Evolutionary conservation across 352 stramenopile genomes (phyloP), one percentile per base, ranked within the genome.

Genomic region (Globisporangium lucens): DNA sequence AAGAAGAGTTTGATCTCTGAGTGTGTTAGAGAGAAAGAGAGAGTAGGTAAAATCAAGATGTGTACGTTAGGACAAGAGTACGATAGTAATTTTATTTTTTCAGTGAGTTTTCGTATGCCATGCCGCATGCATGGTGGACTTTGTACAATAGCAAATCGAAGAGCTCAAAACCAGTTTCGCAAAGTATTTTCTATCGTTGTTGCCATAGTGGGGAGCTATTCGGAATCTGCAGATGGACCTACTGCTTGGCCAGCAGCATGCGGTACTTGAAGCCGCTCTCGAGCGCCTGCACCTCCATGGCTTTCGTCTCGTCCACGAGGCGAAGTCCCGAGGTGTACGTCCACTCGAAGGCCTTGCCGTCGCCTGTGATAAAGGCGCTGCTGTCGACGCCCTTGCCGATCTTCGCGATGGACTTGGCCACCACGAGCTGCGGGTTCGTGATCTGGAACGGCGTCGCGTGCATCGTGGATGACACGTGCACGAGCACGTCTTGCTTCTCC

Each of bases 371-470:
- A 60, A 95, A 90, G 22, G 76, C 75, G 49, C 80, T 89, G 51
- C 78, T 91, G 71, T 94, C 76, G 15, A 95, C 81, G n/a, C 87
- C 87, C 63, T 90, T 89, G 68, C 87, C 85, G 22, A 95, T 80
- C 63, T 82, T 80, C 17, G 77, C 61, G 24, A 95, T 82, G 47
- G 82, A 65, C 27, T 73, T 75, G 7, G 82, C 70, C 22, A 61
- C 56, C 22, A 94, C 67, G 61, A 82, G 68, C 56, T 69, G 69
- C 20, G 82, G 68, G 63, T 87, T 82, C n/a, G 79, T 75, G 56
- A 94, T 79, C 65, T 89, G 78, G 33, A 92, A 72, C n/a, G 87
- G 83, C 29, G 63, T 78, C 56, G 80, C 85, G 77, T 95, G 83
- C 74, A 89, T 91, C 59, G 79, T 69, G 20, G 87, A 86, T n/a